Evolutionary conservation across 176 grass and related monocot species (phyloP).

Genomic region (Carex littledalei): DNA sequence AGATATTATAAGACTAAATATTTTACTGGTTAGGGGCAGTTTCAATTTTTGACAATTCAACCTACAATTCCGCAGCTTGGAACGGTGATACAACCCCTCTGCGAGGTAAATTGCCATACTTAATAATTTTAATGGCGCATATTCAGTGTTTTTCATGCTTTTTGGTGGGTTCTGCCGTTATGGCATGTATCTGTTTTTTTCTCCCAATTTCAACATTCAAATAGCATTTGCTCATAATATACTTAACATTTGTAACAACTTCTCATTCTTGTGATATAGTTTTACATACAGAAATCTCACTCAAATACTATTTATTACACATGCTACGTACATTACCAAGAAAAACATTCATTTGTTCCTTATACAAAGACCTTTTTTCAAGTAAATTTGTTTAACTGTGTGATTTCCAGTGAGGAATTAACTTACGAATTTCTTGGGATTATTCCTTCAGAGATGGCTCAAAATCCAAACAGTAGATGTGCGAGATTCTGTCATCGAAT

Average conservation of each 20-base stretch:
- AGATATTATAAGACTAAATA: too few relatives aligned
- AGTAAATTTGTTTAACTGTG: not conserved
- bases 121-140: too few relatives aligned
- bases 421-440: not conserved
- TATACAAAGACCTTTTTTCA: not conserved
- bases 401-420: not conserved
- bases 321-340: not conserved
- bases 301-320: not conserved
- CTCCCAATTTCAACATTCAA: not conserved
- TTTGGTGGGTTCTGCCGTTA: too few relatives aligned
- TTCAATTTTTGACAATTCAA: too few relatives aligned
- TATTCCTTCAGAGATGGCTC: not conserved
- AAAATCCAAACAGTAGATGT: constrained; percentile 36
- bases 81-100: too few relatives aligned
- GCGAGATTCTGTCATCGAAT: constrained; percentile 36
- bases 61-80: too few relatives aligned
- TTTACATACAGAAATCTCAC: not conserved
- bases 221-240: not conserved
- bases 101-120: too few relatives aligned
- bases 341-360: not conserved
- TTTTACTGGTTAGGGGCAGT: too few relatives aligned
- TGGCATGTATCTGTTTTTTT: too few relatives aligned
- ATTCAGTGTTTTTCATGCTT: too few relatives aligned
- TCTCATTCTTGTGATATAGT: not conserved
- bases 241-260: not conserved